phyloP scores from a whole-genome alignment of 208 protist species.

The Acanthamoeba lenticulata region DNA sequence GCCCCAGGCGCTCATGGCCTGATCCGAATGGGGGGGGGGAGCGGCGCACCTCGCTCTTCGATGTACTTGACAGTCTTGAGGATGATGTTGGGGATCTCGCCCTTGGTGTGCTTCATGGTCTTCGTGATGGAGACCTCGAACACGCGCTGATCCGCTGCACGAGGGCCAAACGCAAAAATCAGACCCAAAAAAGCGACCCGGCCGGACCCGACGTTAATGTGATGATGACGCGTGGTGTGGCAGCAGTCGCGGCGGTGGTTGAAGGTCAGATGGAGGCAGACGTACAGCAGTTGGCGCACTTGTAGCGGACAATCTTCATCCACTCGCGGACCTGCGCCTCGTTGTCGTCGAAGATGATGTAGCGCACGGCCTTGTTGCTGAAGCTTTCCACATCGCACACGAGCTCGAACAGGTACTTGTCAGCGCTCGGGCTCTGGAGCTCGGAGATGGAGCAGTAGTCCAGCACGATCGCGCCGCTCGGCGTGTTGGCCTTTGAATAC shows the following conservation, averaged over 20 bases:
- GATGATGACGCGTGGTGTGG: background rate
- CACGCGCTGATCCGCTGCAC: background rate
- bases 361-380: background rate
- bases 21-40: no score
- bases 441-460: constrained; percentile 47
- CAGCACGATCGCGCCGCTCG: background rate
- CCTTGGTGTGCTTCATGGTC: background rate
- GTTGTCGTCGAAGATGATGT: constrained; percentile 32
- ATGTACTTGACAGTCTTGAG: constrained; percentile 32
- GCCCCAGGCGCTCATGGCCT: no score
- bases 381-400: background rate
- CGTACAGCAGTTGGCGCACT: constrained; percentile 52
- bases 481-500: background rate
- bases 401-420: constrained; percentile 23
- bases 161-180: background rate
- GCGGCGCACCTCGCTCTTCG: background rate
- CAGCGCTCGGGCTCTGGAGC: background rate
- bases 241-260: no score
- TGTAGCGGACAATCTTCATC: constrained; percentile 54
- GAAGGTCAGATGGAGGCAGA: background rate
- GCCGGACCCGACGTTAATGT: background rate
- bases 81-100: constrained; percentile 10
- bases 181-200: background rate
- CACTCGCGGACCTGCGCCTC: constrained; percentile 30
- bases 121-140: constrained; percentile 34